These are phyloP conservation scores for Umbelopsis sp. DNA, from an alignment of 192 early-diverging fungal genomes.

Conservation along the genomic window DNA sequence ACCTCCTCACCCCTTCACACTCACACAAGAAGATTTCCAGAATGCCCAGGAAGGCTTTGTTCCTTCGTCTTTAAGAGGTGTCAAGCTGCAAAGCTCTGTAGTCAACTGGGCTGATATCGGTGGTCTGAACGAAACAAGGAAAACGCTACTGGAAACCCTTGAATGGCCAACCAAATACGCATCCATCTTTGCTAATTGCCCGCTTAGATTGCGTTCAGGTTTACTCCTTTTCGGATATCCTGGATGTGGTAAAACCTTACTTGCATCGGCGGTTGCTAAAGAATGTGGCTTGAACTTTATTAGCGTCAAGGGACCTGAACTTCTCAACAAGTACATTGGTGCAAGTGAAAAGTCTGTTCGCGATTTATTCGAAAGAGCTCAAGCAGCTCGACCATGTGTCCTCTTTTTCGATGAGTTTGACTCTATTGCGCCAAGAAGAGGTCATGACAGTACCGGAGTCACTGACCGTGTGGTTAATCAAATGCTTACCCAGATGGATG, in stretches of 20 bases:
- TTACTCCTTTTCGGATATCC: slow-evolving; percentile 95
- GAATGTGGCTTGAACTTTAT: slow-evolving; percentile 98
- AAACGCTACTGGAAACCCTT: slow-evolving; percentile 84
- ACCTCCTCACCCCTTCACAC: slow-evolving; percentile 2
- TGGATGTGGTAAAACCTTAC: slow-evolving; percentile 97
- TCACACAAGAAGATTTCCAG: slow-evolving; percentile 70
- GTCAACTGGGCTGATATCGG: slow-evolving; percentile 91
- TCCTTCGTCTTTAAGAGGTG: slow-evolving; percentile 77
- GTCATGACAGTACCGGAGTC: slow-evolving; percentile 98
- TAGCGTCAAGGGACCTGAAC: slow-evolving; percentile 95
- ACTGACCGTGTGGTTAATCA: slow-evolving; percentile 99
- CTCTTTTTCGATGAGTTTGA: slow-evolving; percentile 99
- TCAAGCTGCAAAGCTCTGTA: slow-evolving; percentile 74
- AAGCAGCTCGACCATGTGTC: slow-evolving; percentile 91
- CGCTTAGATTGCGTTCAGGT: slow-evolving; percentile 89
- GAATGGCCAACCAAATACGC: slow-evolving; percentile 96
- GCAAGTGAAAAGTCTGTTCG: slow-evolving; percentile 94
- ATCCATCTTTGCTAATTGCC: slow-evolving; percentile 84
- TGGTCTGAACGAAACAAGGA: slow-evolving; percentile 76
- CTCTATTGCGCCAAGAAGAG: slow-evolving; percentile 92
- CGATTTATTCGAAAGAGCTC: slow-evolving; percentile 93
- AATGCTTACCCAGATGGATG: slow-evolving; percentile 98
- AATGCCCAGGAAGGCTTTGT: slow-evolving; percentile 78
- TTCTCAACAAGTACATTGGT: slow-evolving; percentile 99
- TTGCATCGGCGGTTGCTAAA: slow-evolving; percentile 93